Evolutionary conservation across 2,329 filamentous ascomycete genomes (phyloP).

Genomic region (Thielaviopsis populi): DNA sequence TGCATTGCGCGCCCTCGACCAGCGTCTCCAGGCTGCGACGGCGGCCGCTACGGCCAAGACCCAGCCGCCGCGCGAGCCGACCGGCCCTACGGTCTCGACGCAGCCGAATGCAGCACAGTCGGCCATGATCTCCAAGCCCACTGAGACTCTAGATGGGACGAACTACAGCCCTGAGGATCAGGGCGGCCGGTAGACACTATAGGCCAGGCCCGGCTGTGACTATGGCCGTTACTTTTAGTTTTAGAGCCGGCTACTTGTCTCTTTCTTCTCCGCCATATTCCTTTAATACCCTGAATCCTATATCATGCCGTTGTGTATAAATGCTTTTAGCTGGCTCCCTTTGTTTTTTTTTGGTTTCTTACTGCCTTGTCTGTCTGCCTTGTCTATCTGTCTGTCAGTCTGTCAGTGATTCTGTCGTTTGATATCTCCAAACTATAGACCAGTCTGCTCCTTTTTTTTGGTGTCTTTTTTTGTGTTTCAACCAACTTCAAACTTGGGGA

Average conservation of each 20-base stretch:
- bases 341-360: neutral
- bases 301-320: neutral
- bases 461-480: too few relatives aligned
- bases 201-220: too few relatives aligned
- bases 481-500: too few relatives aligned
- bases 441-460: too few relatives aligned
- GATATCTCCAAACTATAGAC: neutral
- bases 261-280: neutral
- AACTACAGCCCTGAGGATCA: conserved; percentile 50
- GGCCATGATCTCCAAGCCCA: conserved; percentile 40
- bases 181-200: conserved; percentile 22
- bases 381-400: neutral
- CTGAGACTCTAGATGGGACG: conserved; percentile 50
- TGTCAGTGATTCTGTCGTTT: neutral
- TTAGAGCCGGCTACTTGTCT: neutral
- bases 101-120: conserved; percentile 43
- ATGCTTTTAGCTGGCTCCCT: neutral
- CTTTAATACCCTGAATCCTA: neutral
- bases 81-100: conserved; percentile 41
- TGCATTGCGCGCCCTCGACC: conserved; percentile 81
- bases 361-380: neutral
- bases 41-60: conserved; percentile 28
- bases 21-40: conserved; percentile 75
- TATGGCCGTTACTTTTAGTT: neutral
- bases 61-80: conserved; percentile 25